Base-by-base conservation (phyloP, 2,329 filamentous ascomycete genomes). In the Paraphoma sp. region DNA sequence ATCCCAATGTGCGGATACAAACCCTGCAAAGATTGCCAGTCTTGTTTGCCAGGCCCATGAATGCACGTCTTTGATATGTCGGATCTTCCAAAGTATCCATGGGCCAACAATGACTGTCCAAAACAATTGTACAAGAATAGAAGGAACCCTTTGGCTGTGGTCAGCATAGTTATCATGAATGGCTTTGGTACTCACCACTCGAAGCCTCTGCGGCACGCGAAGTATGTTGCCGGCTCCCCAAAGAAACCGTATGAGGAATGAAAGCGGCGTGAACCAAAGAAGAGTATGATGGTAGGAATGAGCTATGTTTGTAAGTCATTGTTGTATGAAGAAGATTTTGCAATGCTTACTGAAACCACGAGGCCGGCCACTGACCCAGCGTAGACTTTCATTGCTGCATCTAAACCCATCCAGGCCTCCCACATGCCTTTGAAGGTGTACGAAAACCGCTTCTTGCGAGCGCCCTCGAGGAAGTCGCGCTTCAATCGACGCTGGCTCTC, bases 231-330 rank as follows among this genome's bases (percentile, higher is more conserved):
- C 52, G 80, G 40, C 45, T 80, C 75, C 42, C 86, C 82, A 59
- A 82, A 81, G 12, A 86, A 84, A 45, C 86, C 89, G 5, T 81
- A 82, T 11, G 76, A 55, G 1, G 60, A 69, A 67, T 90, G 88
- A 64, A 89, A 91, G 59, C 88, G 88, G 49, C 82, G 83, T 1
- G 88, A 90, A 33, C 87, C 79, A 63, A 87, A 78, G 72, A 83
- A 91, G 73, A 89, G 83, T 49, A 87, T 70, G 36, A 87, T 60
- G 0, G 86, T 85, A 10, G 88, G 77, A 51, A 85, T 64, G 3
- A 89, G 72, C 87, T 89, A 62, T 14, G 4, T 6, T 45, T 48
- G 18, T 75, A 45, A 73, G 68, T 45, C 5, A 18, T 40, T 18
- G 11, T n/a, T 4, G 12, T 6, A 31, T 14, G 1, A 2, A 43